Conservation (phyloP, 805 yeast genomes). For the Starmera dryadoides region DNA sequence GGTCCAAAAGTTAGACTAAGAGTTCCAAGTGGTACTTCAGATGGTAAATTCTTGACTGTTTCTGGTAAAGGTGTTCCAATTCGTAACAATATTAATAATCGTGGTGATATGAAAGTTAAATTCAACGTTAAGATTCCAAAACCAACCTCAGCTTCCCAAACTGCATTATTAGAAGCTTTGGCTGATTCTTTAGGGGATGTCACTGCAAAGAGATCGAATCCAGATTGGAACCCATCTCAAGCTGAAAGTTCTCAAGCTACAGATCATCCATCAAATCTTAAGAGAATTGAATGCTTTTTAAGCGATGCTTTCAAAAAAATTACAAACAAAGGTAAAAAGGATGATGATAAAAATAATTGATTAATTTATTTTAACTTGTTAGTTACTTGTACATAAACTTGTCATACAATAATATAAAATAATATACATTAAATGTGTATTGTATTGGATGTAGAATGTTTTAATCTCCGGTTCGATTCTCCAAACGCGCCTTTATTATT, state of each 20-base stretch:
- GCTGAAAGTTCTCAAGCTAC: neutral
- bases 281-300: constrained; percentile 45
- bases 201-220: constrained; percentile 56
- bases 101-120: constrained; percentile 78
- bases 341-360: neutral
- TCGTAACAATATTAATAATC: constrained; percentile 38
- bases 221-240: constrained; percentile 9
- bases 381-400: too few species aligned
- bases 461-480: too few species aligned
- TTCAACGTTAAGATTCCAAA: constrained; percentile 64
- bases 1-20: constrained; percentile 71
- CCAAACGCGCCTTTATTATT: too few species aligned
- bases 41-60: constrained; percentile 64
- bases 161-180: constrained; percentile 83
- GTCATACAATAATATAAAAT: too few species aligned
- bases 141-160: constrained; percentile 79
- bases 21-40: constrained; percentile 79
- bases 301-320: constrained; percentile 42
- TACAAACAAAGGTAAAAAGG: constrained; percentile 12
- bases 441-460: too few species aligned
- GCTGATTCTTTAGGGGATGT: constrained; percentile 86
- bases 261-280: constrained; percentile 40
- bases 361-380: too few species aligned
- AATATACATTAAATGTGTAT: too few species aligned
- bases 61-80: constrained; percentile 87